These are phyloP conservation scores for Phytophthora ohioensis DNA, from an alignment of 352 stramenopile species.

Conservation along the genomic window DNA sequence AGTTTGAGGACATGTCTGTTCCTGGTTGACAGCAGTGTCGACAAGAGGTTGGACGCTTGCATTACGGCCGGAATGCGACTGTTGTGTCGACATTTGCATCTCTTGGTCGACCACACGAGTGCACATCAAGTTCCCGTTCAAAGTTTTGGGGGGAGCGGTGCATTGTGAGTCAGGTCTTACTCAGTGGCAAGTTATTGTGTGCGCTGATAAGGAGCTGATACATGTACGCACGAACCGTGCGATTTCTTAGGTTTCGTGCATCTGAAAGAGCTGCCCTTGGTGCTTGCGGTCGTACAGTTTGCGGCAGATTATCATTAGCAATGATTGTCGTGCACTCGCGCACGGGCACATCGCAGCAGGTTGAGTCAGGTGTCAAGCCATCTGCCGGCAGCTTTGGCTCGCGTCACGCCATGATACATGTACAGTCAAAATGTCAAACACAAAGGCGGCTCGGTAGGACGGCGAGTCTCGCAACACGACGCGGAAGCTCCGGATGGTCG, in stretches of 20 bases:
- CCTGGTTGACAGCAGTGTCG: conserved; percentile 34
- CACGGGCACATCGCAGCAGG: conserved; percentile 15
- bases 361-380: conserved; percentile 36
- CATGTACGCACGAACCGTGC: not conserved
- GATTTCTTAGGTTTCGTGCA: not conserved
- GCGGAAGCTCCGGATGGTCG: not conserved
- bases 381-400: not conserved
- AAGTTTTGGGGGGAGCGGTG: conserved; percentile 9
- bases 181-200: no score
- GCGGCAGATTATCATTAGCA: conserved; percentile 27
- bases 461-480: not conserved
- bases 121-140: conserved; percentile 25
- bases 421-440: not conserved
- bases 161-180: conserved; percentile 11
- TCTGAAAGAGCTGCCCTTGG: not conserved
- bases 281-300: not conserved
- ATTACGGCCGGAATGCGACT: conserved; percentile 5
- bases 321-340: conserved; percentile 25
- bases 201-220: not conserved
- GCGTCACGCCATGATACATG: not conserved
- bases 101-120: conserved; percentile 15
- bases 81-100: conserved; percentile 10
- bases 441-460: not conserved
- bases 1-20: conserved; percentile 25
- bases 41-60: conserved; percentile 17